Conservation (phyloP, 2,329 filamentous ascomycete species). For the Apiospora aurea region DNA sequence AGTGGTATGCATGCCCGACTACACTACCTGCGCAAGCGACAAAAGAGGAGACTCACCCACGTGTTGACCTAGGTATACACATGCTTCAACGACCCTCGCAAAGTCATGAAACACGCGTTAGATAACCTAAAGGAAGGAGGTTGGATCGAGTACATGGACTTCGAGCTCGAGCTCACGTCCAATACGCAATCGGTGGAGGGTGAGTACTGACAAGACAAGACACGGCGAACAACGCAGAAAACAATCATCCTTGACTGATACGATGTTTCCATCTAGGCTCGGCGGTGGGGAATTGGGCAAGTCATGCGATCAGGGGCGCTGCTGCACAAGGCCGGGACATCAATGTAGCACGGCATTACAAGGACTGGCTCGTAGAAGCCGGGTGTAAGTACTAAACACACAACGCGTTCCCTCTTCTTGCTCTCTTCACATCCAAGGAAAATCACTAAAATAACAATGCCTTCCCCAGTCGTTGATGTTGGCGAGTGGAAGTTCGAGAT, state of each 20-base stretch:
- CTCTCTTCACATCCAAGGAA: not conserved
- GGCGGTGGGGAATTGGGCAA: not conserved
- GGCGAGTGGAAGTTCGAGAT: constrained; percentile 22
- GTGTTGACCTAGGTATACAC: not conserved
- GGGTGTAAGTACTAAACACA: constrained; percentile 21
- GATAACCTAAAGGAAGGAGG: constrained; percentile 24
- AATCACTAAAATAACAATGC: not conserved
- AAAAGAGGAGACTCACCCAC: not conserved
- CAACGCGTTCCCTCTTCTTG: not conserved
- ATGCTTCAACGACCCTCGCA: constrained; percentile 25
- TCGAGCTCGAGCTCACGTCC: not conserved
- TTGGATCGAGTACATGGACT: constrained; percentile 26
- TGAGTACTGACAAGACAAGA: not conserved
- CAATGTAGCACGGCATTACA: constrained; percentile 22
- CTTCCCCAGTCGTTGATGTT: constrained; percentile 22
- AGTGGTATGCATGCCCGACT: not conserved
- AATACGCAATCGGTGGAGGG: constrained; percentile 14
- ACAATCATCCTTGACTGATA: not conserved
- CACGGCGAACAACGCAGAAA: not conserved
- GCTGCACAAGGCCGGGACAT: not conserved
- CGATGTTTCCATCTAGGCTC: not conserved
- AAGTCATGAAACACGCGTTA: constrained; percentile 25
- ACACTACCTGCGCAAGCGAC: too few relatives aligned
- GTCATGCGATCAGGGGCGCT: not conserved
- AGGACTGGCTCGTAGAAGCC: constrained; percentile 23